phyloP scores from a whole-genome alignment of 2,329 filamentous ascomycete genomes.

The Byssochlamys sp. region DNA sequence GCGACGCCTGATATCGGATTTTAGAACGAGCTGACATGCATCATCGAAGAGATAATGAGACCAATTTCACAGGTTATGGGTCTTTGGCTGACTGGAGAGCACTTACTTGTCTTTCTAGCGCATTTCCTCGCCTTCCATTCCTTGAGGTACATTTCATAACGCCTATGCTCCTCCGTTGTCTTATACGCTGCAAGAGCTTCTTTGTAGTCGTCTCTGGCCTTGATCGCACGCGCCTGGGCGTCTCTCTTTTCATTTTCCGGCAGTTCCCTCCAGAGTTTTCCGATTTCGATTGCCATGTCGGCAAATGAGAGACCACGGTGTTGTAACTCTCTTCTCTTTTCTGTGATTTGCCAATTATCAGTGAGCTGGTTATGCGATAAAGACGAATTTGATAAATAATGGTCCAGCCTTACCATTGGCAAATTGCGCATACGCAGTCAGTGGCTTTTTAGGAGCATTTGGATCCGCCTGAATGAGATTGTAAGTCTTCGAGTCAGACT shows the following conservation, averaged over 20 bases:
- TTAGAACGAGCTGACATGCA: neutral
- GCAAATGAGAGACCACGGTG: conserved; percentile 3
- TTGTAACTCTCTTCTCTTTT: conserved; percentile 4
- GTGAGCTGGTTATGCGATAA: neutral
- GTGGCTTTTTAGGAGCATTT: conserved; percentile 5
- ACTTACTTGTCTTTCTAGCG: conserved; percentile 1
- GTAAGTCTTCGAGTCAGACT: neutral
- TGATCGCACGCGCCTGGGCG: conserved; percentile 1
- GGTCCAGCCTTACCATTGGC: conserved; percentile 1
- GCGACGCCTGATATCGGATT: neutral
- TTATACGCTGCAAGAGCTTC: conserved; percentile 1
- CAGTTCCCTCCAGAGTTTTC: conserved; percentile 5
- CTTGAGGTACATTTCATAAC: conserved; percentile 2
- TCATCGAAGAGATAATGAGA: neutral
- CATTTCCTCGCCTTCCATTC: conserved; percentile 3
- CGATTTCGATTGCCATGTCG: conserved; percentile 6
- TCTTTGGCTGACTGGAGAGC: neutral
- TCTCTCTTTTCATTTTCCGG: conserved; percentile 3
- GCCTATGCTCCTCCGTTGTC: conserved; percentile 2
- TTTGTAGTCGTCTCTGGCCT: conserved; percentile 4
- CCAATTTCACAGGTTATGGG: neutral
- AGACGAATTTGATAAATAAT: neutral
- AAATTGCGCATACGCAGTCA: conserved; percentile 5
- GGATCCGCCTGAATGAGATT: conserved; percentile 1
- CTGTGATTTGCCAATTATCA: neutral